Evolutionary conservation across 2,329 filamentous ascomycete species (phyloP), one percentile per base, ranked within the genome.

Genomic region (Cercospora zeae-maydis): DNA sequence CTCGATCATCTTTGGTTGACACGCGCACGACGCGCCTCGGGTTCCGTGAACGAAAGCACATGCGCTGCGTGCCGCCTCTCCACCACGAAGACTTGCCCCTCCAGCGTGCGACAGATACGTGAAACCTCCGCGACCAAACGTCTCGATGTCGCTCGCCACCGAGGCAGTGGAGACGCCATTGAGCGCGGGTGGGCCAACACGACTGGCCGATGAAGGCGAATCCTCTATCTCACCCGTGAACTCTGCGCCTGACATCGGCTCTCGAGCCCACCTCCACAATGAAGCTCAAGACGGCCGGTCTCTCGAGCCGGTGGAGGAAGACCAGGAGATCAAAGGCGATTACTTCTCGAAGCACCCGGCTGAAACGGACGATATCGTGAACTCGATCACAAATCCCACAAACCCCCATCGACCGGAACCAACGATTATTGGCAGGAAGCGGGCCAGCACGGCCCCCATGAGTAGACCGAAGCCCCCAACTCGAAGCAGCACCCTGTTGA

Each of bases 401-500:
- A 51, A 49, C 19, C 47, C 58, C 21, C 13, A 21, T 34, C 61
- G 39, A n/a, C 19, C 47, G 19, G 63, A 37, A 24, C 45, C 60
- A 8, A 36, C 53, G 19, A 54, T 57, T 16, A 49, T 56, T 19
- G 51, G 33, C 14, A 31, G 68, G 47, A 63, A 69, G 55, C 56
- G 63, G 51, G 57, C 61, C 8, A 57, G 59, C 10, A 69, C 67
- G 9, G 66, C 67, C 34, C 67, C 67, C 30, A 56, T 58, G 33
- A 42, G 58, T 34, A 52, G 67, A 59, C 64, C 67, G 14, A 60
- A 51, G 36, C 36, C 56, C n/a, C 30, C 59, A 2, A 51, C 56
- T 14, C 57, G 64, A 52, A 68, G 64, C 45, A 70, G 66, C 37
- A 72, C 69, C 3, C 51, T 72, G 10, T 61, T 72, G 39, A 59